These are phyloP conservation scores for Pezicula carpinea DNA, from an alignment of 2,329 filamentous ascomycete genomes.

Conservation along the genomic window DNA sequence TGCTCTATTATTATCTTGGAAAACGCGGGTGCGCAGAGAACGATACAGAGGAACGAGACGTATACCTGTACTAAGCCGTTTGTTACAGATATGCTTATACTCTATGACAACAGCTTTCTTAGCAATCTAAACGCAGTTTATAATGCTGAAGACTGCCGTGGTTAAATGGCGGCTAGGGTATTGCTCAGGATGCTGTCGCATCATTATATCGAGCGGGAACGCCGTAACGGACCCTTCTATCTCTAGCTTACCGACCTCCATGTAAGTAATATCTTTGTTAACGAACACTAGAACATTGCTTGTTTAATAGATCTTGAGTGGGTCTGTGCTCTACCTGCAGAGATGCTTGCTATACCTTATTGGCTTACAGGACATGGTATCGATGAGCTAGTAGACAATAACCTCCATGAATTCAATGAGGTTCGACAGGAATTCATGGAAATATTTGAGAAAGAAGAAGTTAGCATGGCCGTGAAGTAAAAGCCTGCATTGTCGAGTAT, in stretches of 20 bases:
- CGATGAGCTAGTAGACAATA: slow-evolving; percentile 15
- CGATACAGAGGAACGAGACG: slow-evolving; percentile 26
- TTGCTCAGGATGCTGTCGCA: slow-evolving; percentile 24
- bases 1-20: slow-evolving; percentile 28
- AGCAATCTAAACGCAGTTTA: slow-evolving; percentile 20
- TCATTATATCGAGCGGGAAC: slow-evolving; percentile 21
- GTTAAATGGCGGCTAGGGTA: slow-evolving; percentile 23
- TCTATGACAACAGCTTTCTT: slow-evolving; percentile 25
- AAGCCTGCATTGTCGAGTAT: slow-evolving; percentile 15
- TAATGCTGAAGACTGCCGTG: slow-evolving; percentile 19
- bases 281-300: slow-evolving; percentile 32
- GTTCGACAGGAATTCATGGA: slow-evolving; percentile 21
- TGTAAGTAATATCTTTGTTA: slow-evolving; percentile 32
- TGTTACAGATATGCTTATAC: slow-evolving; percentile 19
- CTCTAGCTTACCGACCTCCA: slow-evolving; percentile 30
- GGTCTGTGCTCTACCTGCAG: slow-evolving; percentile 28
- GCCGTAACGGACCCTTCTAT: slow-evolving; percentile 25
- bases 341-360: slow-evolving; percentile 26
- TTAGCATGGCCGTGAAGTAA: slow-evolving; percentile 8
- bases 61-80: slow-evolving; percentile 24
- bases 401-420: slow-evolving; percentile 15
- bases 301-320: slow-evolving; percentile 32
- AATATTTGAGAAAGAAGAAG: slow-evolving; percentile 20
- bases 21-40: slow-evolving; percentile 28
- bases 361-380: slow-evolving; percentile 27